Percentiles rank a stretch among this genome's conserved stretches.
Conservation (phyloP, 2,329 filamentous ascomycete genomes). For the Colletotrichum siamense region DNA sequence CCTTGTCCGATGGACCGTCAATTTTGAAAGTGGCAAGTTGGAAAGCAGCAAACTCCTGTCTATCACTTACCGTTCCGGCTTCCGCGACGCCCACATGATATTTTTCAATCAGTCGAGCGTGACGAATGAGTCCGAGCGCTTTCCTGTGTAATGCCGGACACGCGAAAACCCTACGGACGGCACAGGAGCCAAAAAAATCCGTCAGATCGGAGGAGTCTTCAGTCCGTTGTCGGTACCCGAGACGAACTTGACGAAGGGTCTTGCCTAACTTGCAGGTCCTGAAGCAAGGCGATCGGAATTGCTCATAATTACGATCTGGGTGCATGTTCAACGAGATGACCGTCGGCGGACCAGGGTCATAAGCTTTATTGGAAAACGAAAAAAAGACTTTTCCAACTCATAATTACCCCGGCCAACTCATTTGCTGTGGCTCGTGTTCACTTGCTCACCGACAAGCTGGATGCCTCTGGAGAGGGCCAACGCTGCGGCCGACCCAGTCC, state of each 20-base stretch:
- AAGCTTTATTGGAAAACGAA: background rate
- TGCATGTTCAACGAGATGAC: background rate
- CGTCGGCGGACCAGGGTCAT: background rate
- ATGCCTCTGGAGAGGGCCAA: slow-evolving; percentile 14
- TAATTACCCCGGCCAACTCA: slow-evolving; percentile 11
- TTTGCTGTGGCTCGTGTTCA: slow-evolving; percentile 20
- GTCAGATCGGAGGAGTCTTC: background rate
- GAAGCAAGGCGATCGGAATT: background rate
- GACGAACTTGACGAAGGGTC: background rate
- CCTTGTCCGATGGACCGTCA: slow-evolving; percentile 17
- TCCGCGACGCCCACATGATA: slow-evolving; percentile 4
- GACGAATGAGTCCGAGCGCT: slow-evolving; percentile 9
- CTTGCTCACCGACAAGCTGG: slow-evolving; percentile 15
- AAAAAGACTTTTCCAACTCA: slow-evolving; percentile 6
- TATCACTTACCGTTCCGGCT: slow-evolving; percentile 15
- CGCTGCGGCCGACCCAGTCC: background rate
- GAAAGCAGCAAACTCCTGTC: slow-evolving; percentile 9
- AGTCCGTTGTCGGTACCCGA: background rate
- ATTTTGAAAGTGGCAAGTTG: slow-evolving; percentile 16
- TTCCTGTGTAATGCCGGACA: background rate
- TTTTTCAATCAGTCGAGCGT: background rate
- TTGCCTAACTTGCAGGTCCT: background rate
- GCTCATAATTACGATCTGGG: background rate
- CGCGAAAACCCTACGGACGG: background rate
- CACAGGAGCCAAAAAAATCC: background rate